Evolutionary conservation across 441 rosid genomes (phyloP), one percentile per base, ranked within the genome.

Genomic region (Flueggea neowawraea): DNA sequence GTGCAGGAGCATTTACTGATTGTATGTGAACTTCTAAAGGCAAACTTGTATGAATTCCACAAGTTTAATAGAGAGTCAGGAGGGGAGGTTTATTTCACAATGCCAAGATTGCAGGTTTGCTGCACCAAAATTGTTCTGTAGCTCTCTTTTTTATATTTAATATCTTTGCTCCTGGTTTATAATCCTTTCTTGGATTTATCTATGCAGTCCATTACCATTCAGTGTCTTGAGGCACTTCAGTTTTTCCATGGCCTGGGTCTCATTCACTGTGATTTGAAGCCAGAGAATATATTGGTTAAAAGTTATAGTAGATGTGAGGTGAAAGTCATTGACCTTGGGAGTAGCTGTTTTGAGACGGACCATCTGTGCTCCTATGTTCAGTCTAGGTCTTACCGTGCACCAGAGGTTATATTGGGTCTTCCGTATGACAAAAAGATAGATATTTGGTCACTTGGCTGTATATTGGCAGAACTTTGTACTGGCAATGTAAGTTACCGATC

Each of bases 341-440:
- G 99, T 79, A 94, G 99, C 80, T 94, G 97, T 78, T 91, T 91
- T 75, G 97, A 91, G 83, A 89, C 99, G 6, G 99, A 91, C 74
- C 96, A 94, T 73, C 79, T 94, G 10, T 94, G 99, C 81, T 89
- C 99, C 52, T 94, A 94, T 73, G 99, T 94, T 57, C 98, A 94
- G 68, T 94, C 98, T 14, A 85, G 98, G 71, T 91, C 99, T 16
- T 94, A 94, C 70, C 97, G 99, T 33, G 99, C 99, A 16, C 99
- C 97, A 16, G 97, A 94, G 78, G 97, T 91, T 74, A 87, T 94
- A 67, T 61, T 94, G 70, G 96, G 99, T 50, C 94, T 87, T 81
- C 78, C 97, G 4, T 94, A 91, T 76, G 87, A 89, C 79, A 89
- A 94, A 77, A 87, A 94, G 89, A 94, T 91, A 44, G 99, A 94